Evolutionary conservation across 2,329 filamentous ascomycete genomes (phyloP), one percentile per base, ranked within the genome.

Genomic region (Penicillium freii): DNA sequence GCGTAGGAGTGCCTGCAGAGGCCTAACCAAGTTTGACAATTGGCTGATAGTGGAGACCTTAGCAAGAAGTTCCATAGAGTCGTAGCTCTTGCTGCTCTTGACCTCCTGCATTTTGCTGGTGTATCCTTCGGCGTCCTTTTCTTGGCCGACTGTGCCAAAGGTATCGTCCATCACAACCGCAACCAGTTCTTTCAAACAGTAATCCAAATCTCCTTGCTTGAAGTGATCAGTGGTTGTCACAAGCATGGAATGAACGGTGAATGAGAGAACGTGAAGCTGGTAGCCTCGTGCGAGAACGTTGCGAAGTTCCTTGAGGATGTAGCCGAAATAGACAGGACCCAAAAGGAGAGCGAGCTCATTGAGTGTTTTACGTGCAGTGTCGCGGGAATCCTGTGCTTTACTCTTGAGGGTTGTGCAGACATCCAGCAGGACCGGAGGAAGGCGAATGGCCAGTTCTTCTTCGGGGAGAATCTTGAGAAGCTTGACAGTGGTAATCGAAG

Each of bases 41-140:
- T 87, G 85, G 51, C 77, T 80, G 25, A 97, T 81, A 1, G 92
- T 93, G 1, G 91, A 87, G 47, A 87, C 92, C 69, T 88, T 90
- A 27, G 94, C 89, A 62, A 97, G 82, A 17, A 97, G 81, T 73
- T 97, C 93, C 87, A 97, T 95, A 0, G 94, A 96, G 71, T 99
- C 95, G 69, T 92, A 96, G 71, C 92, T 97, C 80, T 97, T 99
- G 80, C 90, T 97, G 74, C 90, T 94, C 79, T 96, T 97, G 56
- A 99, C 88, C 76, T 99, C 94, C 75, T 95, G 96, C 88, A 95
- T 97, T 74, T 93, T 90, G 71, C 87, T 96, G 55, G 89, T 88
- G 72, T 99, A 99, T 52, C 92, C 94, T 66, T 97, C 92, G 0
- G 93, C 93, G 67, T 99, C 94, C 75, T 99, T 99, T 71, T 99